Evolutionary conservation across 257 asterid genomes (phyloP).

Genomic region (Agastache rugosa): DNA sequence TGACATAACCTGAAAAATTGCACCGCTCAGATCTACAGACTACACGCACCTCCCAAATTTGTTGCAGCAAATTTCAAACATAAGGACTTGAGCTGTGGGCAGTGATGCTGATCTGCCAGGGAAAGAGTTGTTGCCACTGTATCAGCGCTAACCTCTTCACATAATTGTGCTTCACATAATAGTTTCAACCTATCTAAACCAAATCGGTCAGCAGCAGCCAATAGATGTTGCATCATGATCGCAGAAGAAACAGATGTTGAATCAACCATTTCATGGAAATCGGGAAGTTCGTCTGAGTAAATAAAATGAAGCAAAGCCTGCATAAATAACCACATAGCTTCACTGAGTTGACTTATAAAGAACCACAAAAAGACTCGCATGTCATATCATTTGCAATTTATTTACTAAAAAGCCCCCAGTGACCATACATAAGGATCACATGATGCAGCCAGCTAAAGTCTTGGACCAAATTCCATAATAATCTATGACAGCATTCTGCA

Average conservation of each 20-base stretch:
- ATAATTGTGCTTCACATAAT: slow-evolving; percentile 85
- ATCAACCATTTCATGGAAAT: slow-evolving; percentile 60
- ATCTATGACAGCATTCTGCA: slow-evolving; percentile 13
- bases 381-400: slow-evolving; percentile 5
- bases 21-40: slow-evolving; percentile 87
- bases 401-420: slow-evolving; percentile 2
- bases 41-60: slow-evolving; percentile 99
- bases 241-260: slow-evolving; percentile 62
- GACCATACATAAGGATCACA: slow-evolving; percentile 25
- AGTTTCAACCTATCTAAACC: slow-evolving; percentile 89
- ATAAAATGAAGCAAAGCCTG: slow-evolving; percentile 91
- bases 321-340: slow-evolving; percentile 36
- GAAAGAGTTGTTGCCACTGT: slow-evolving; percentile 93
- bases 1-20: slow-evolving; percentile 85
- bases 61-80: slow-evolving; percentile 93
- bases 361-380: not conserved
- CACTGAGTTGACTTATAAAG: slow-evolving; percentile 16
- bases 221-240: slow-evolving; percentile 84
- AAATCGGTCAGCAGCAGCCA: slow-evolving; percentile 97
- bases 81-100: slow-evolving; percentile 85
- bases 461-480: slow-evolving; percentile 6
- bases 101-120: slow-evolving; percentile 87
- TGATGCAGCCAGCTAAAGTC: slow-evolving; percentile 14
- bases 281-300: slow-evolving; percentile 78
- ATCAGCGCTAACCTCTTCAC: slow-evolving; percentile 75